Base-by-base conservation (phyloP, 108 stramenopile species). In the Hondaea fermentalgiana region DNA sequence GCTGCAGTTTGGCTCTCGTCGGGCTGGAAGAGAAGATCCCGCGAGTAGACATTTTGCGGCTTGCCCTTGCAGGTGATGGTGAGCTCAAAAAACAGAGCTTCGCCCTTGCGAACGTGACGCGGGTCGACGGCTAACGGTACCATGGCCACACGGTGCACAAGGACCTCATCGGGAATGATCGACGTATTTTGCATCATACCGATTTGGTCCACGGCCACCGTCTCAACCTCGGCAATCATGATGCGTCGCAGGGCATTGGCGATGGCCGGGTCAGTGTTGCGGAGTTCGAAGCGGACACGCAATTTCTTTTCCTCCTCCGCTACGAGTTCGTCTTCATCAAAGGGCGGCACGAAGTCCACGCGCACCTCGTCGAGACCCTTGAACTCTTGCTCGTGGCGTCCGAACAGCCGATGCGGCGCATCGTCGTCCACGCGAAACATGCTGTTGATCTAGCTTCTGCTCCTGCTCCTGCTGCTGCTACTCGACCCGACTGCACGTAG, bases 171-270 rank as follows among this genome's bases (percentile, higher is more conserved):
- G 14, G 93, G 93, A 59, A 94, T 90, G 60, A 94, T 92, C 12
- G 90, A 89, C 29, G 92, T 90, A 91, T 94, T 94, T 35, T 92
- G 57, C 49, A 55, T 60, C 51, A 94, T 90, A 64, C 91, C 93
- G n/a, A 94, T 93, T 45, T 55, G 72, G 72, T 94, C 94, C 71
- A 94, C 92, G 58, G 94, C 94, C 69, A 94, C 51, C 44, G 93
- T 92, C 19, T 93, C 91, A 23, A 94, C 93, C 90, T 94, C 94
- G 4, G 94, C 76, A 5, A 94, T 72, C 59, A 94, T 29, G 58
- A 94, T 94, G 49, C 94, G 72, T 43, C 94, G 90, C 35, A 94
- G 72, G n/a, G 94, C 94, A 69, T 94, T 94, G 10, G 94, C 93
- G 16, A 94, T 87, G 35, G 94, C 90, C 16, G 90, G 91, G 17